A percentile compares a stretch with the other conserved stretches of the same genome.
These are phyloP conservation scores for Xylariaceae sp. DNA, from an alignment of 2,329 filamentous ascomycete species.

Conservation along the genomic window DNA sequence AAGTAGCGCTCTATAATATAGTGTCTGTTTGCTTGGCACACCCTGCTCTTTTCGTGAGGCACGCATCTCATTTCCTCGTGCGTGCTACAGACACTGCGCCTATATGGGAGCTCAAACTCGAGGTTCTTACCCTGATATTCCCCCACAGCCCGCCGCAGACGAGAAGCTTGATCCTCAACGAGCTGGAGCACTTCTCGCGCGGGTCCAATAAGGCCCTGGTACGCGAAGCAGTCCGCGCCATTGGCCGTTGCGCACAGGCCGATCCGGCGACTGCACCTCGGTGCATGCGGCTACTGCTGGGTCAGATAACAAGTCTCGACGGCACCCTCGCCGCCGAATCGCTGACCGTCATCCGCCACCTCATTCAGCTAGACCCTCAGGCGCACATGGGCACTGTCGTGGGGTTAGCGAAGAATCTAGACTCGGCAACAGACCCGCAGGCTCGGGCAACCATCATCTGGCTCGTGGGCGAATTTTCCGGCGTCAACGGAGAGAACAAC, in stretches of 20 bases:
- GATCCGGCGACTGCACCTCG: constrained; percentile 65
- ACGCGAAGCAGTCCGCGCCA: constrained; percentile 83
- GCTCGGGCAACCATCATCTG: constrained; percentile 94
- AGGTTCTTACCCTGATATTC: constrained; percentile 85
- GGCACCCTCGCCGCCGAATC: constrained; percentile 86
- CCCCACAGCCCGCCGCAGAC: constrained; percentile 69
- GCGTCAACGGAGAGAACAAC: constrained; percentile 72
- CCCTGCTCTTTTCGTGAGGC: constrained; percentile 78
- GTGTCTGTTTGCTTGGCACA: constrained; percentile 79
- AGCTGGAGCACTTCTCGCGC: constrained; percentile 88
- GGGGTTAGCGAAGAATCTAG: constrained; percentile 82
- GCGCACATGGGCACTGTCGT: constrained; percentile 82
- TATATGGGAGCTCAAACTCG: constrained; percentile 88
- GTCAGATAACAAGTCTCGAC: constrained; percentile 83
- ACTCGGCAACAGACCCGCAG: constrained; percentile 78
- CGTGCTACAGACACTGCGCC: constrained; percentile 71
- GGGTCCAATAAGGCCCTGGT: constrained; percentile 70
- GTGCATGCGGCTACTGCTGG: constrained; percentile 76
- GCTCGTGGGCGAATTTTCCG: constrained; percentile 92
- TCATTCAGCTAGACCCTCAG: constrained; percentile 85
- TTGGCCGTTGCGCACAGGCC: constrained; percentile 85
- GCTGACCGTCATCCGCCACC: constrained; percentile 86
- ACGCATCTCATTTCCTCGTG: constrained; percentile 85
- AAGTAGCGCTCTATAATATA: constrained; percentile 88
- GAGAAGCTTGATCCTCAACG: constrained; percentile 83